phyloP scores from a whole-genome alignment of 139 green algal genomes.

The Chlamydomonas sphaeroides region DNA sequence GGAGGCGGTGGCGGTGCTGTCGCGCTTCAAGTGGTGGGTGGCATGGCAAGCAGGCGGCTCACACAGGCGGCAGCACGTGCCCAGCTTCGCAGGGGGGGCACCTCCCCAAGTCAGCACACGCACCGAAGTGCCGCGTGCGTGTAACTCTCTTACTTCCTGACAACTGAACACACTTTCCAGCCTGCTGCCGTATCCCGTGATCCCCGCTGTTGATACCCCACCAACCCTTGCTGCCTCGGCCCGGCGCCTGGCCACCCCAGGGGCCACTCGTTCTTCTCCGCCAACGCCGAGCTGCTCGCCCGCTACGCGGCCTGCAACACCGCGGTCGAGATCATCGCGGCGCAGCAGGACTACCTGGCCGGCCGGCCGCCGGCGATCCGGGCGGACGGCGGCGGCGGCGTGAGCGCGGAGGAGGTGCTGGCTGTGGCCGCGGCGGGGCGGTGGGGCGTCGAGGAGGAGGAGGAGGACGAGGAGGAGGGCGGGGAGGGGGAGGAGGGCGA shows the following conservation, averaged over 20 bases:
- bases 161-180: too few species aligned
- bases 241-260: constrained; percentile 61
- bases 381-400: constrained; percentile 25
- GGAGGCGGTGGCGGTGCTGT: constrained; percentile 71
- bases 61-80: too few species aligned
- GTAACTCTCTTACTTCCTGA: too few species aligned
- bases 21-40: constrained; percentile 88
- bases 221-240: neutral
- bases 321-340: constrained; percentile 81
- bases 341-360: constrained; percentile 77
- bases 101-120: too few species aligned
- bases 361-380: neutral
- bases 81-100: too few species aligned
- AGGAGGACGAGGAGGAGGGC: constrained; percentile 37
- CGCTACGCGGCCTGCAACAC: constrained; percentile 83
- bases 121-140: too few species aligned
- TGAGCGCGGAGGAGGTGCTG: neutral
- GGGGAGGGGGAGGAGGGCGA: neutral
- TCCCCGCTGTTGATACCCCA: too few species aligned
- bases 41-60: too few species aligned
- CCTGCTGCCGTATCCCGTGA: too few species aligned
- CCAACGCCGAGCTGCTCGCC: constrained; percentile 91
- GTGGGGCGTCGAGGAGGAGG: constrained; percentile 31
- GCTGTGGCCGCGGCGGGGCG: constrained; percentile 7
- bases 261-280: constrained; percentile 91